Percentiles rank a stretch among this genome's conserved stretches.
These are phyloP conservation scores for Mariannaea sp. DNA, from an alignment of 2,329 filamentous ascomycete species.

Conservation along the genomic window DNA sequence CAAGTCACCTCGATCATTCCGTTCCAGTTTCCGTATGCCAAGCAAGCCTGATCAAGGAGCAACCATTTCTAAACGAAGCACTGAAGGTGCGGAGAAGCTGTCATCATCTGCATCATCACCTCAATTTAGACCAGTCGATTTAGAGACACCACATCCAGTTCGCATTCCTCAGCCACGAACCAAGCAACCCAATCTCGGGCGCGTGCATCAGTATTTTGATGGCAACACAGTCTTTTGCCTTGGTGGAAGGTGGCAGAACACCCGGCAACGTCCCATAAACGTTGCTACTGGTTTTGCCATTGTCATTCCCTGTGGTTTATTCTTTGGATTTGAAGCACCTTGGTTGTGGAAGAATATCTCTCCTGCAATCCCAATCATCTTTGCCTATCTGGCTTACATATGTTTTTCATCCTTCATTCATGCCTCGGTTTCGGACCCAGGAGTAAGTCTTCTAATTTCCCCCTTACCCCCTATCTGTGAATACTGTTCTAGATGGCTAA, in stretches of 20 bases:
- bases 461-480: too few species aligned
- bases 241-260: conserved; percentile 86
- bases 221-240: conserved; percentile 92
- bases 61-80: conserved; percentile 57
- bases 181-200: conserved; percentile 49
- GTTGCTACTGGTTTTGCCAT: conserved; percentile 82
- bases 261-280: conserved; percentile 85
- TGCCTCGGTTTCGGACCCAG: conserved; percentile 89
- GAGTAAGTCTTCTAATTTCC: conserved; percentile 63
- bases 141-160: conserved; percentile 28
- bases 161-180: conserved; percentile 31
- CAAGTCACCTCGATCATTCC: conserved; percentile 76
- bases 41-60: conserved; percentile 56
- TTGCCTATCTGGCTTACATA: conserved; percentile 89
- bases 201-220: conserved; percentile 89
- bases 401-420: conserved; percentile 94
- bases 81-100: conserved; percentile 78
- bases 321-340: conserved; percentile 82
- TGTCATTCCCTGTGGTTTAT: conserved; percentile 78
- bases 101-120: conserved; percentile 80
- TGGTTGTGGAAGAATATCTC: conserved; percentile 88
- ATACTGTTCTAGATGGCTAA: conserved; percentile 19
- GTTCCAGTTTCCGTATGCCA: conserved; percentile 73
- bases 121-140: conserved; percentile 58
- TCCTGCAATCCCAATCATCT: conserved; percentile 85